Conservation (phyloP, 495 filamentous ascomycete genomes). For the Thozetella sp. region DNA sequence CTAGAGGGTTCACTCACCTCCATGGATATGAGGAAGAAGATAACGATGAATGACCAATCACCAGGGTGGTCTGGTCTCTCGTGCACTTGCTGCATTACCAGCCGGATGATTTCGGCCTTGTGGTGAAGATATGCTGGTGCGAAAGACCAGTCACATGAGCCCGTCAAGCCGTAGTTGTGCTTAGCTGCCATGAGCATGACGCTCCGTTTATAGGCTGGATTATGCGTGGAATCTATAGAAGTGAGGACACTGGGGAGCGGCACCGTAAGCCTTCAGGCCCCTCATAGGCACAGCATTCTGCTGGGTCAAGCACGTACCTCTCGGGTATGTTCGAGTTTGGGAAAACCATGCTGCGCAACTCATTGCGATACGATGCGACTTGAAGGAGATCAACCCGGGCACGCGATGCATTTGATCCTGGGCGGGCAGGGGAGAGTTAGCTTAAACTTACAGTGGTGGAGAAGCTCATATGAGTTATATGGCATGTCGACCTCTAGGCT, state of each 20-base stretch:
- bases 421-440: too few relatives aligned
- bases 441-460: background rate
- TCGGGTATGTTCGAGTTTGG: background rate
- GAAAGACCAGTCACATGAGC: background rate
- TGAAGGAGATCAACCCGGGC: background rate
- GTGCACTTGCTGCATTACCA: background rate
- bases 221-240: background rate
- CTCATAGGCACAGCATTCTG: background rate
- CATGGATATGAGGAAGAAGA: background rate
- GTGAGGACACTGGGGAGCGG: background rate
- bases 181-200: background rate
- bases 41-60: background rate
- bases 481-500: background rate
- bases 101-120: background rate
- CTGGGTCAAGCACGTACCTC: background rate
- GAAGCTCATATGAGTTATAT: slow-evolving; percentile 1
- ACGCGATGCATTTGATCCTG: background rate
- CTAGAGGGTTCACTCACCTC: background rate
- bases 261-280: background rate
- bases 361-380: background rate
- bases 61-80: background rate
- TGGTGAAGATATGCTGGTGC: background rate
- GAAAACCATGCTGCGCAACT: background rate
- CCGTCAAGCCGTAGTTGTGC: background rate
- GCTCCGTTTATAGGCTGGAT: background rate